Evolutionary conservation across 768 basidiomycete species (phyloP).

Genomic region (Termitomyces sp.): DNA sequence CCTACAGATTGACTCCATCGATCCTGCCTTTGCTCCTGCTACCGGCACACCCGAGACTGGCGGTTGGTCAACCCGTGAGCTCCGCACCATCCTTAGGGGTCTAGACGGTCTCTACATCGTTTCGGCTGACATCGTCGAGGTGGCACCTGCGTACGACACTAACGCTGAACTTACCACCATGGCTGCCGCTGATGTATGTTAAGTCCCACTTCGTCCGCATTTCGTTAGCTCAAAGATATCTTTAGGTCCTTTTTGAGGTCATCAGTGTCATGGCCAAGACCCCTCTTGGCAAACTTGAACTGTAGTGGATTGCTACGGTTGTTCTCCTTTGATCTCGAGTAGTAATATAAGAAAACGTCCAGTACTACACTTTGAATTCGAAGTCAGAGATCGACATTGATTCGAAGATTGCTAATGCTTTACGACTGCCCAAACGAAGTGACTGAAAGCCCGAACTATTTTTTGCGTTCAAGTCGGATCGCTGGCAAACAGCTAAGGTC

Average conservation of each 20-base stretch:
- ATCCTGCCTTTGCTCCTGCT: conserved; percentile 79
- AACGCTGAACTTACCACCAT: conserved; percentile 30
- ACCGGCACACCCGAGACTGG: conserved; percentile 86
- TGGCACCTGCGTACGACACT: conserved; percentile 76
- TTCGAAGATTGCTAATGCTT: no score
- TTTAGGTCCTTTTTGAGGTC: conserved; percentile 69
- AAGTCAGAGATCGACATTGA: no score
- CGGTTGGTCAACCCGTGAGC: conserved; percentile 80
- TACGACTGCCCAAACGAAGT: no score
- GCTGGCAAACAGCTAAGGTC: no score
- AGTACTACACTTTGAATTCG: no score
- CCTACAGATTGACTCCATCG: conserved; percentile 68
- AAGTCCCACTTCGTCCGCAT: neutral
- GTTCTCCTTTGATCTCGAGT: neutral
- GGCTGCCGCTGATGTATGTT: conserved; percentile 39
- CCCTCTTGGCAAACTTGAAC: conserved; percentile 68
- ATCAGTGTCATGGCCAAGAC: conserved; percentile 79
- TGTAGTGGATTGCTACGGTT: neutral
- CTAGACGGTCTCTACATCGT: conserved; percentile 74
- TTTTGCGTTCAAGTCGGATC: no score
- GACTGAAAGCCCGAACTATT: no score
- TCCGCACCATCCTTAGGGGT: conserved; percentile 73
- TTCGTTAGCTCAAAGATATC: neutral
- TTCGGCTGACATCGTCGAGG: conserved; percentile 82
- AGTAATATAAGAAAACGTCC: no score